Conservation (phyloP, 2,329 filamentous ascomycete genomes). For the Phaeosphaeria sp. region DNA sequence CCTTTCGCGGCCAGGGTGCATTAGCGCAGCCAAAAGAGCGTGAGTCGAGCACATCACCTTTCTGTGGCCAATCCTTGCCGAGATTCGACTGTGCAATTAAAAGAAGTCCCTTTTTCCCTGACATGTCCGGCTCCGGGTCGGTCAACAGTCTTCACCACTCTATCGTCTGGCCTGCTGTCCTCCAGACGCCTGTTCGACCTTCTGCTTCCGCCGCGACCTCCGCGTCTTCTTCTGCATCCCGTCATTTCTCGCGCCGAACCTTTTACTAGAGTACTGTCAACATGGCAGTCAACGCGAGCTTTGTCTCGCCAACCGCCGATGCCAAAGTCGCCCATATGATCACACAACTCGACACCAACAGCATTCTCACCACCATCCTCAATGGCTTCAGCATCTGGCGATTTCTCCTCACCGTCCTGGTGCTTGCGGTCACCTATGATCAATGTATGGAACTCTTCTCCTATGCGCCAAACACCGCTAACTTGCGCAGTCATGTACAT, state of each 20-base stretch:
- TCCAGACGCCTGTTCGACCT: conserved; percentile 1
- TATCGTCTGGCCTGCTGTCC: conserved; percentile 7
- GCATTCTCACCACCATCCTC: conserved; percentile 40
- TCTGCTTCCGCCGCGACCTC: conserved; percentile 7
- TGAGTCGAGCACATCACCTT: conserved; percentile 11
- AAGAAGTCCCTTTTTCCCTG: conserved; percentile 19
- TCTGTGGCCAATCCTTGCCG: conserved; percentile 18
- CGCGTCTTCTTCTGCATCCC: conserved; percentile 2
- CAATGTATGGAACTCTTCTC: conserved; percentile 70
- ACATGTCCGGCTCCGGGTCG: conserved; percentile 9
- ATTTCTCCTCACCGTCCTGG: conserved; percentile 65
- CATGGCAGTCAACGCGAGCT: conserved; percentile 48
- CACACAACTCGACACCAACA: conserved; percentile 37
- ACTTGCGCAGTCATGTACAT: conserved; percentile 61
- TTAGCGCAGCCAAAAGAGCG: conserved; percentile 2
- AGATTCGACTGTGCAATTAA: conserved; percentile 19
- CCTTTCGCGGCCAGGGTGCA: neutral
- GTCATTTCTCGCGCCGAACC: conserved; percentile 8
- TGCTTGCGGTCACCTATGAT: conserved; percentile 83
- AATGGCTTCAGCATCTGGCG: conserved; percentile 40
- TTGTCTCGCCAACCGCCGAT: conserved; percentile 49
- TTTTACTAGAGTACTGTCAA: conserved; percentile 1
- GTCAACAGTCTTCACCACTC: conserved; percentile 13
- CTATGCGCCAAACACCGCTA: conserved; percentile 15
- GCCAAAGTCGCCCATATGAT: conserved; percentile 43